These are phyloP conservation scores for Aspergillus sojae DNA, from an alignment of 2,329 filamentous ascomycete species.

Conservation along the genomic window DNA sequence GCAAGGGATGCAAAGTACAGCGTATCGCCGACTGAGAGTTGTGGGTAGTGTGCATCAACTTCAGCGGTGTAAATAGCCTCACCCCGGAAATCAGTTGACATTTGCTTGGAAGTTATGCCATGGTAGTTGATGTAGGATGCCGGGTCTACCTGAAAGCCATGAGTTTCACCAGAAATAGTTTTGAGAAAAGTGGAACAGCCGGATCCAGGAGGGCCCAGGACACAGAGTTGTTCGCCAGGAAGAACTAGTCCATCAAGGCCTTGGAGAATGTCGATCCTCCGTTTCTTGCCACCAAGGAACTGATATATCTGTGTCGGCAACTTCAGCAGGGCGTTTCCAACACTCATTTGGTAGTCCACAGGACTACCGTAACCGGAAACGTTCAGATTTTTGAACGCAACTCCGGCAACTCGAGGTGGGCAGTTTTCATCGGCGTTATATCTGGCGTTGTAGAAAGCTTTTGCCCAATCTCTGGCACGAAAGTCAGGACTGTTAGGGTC, in stretches of 20 bases:
- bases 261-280: slow-evolving; percentile 56
- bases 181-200: slow-evolving; percentile 77
- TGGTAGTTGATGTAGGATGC: slow-evolving; percentile 77
- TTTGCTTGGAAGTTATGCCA: slow-evolving; percentile 24
- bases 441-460: slow-evolving; percentile 17
- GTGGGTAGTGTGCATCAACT: slow-evolving; percentile 7
- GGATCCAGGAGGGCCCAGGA: slow-evolving; percentile 45
- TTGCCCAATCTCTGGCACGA: slow-evolving; percentile 15
- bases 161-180: slow-evolving; percentile 75
- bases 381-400: slow-evolving; percentile 14
- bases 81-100: slow-evolving; percentile 48
- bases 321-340: slow-evolving; percentile 11
- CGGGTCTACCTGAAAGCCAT: slow-evolving; percentile 71
- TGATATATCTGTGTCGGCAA: neutral
- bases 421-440: slow-evolving; percentile 8
- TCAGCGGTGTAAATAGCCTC: slow-evolving; percentile 72
- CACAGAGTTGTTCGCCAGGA: slow-evolving; percentile 52
- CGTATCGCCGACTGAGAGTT: slow-evolving; percentile 8
- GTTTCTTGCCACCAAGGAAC: neutral
- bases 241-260: slow-evolving; percentile 60
- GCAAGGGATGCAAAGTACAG: slow-evolving; percentile 15
- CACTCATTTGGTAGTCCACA: slow-evolving; percentile 33
- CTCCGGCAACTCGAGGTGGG: slow-evolving; percentile 9
- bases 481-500: slow-evolving; percentile 15
- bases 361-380: slow-evolving; percentile 2